Evolutionary conservation across 2,329 filamentous ascomycete genomes (phyloP), one percentile per base, ranked within the genome.

Genomic region (Fragosphaeria purpurea): DNA sequence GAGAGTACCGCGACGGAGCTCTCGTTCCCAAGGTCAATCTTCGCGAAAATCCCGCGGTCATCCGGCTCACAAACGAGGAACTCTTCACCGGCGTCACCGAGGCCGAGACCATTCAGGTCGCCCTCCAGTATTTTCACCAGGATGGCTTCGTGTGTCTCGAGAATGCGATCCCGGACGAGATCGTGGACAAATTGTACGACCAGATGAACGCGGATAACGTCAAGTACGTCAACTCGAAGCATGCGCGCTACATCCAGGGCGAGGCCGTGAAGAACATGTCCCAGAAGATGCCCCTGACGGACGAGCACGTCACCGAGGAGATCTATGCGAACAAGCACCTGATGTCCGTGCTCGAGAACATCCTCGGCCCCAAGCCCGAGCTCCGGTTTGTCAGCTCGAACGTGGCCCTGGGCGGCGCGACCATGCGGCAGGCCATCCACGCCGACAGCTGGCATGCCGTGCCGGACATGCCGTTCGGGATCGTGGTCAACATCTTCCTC

Each of bases 401-500:
- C 51, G 53, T 53, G 12, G 50, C 50, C 7, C 7, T 37, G 35
- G 52, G 50, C 37, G 47, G 41, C 39, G 34, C n/a, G 4, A 35
- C 49, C 13, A 46, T 40, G 32, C 62, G 68, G 4, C 70, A 72
- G 52, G 67, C 67, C 1, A 64, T 66, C 4, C 69, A 71, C 55
- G 63, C 65, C 6, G 70, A 72, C 53, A 56, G 68, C n/a, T 69
- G 76, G 60, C 44, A 44, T 12, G 42, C 41, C 7, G 47, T 49
- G 34, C 37, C 50, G 13, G 69, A 70, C 30, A 72, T 78, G 51
- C 70, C 70, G 0, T 57, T 56, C 10, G 71, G 76, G 46, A 69
- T 72, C 1, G 76, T 74, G 47, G 59, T 73, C 48, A 76, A 76
- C 56, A 64, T 71, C 42, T 70, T 68, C 44, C 64, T 76, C 6